A percentile compares a stretch with the other conserved stretches of the same genome.
Evolutionary conservation across 805 yeast species (phyloP).

Genomic region (Candida corydali): DNA sequence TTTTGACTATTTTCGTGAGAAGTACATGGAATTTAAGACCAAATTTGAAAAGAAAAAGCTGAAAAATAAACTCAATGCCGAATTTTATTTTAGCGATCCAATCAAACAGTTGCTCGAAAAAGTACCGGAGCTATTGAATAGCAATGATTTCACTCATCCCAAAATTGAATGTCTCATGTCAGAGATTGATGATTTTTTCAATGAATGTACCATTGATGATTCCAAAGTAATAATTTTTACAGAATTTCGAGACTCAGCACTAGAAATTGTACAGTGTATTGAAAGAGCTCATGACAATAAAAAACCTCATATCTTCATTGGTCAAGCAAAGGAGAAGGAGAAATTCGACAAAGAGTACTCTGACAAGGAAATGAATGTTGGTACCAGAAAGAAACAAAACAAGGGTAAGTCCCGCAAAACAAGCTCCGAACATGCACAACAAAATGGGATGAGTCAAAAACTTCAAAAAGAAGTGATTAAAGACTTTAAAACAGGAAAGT

Average conservation of each 20-base stretch:
- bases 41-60: conserved; percentile 56
- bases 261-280: conserved; percentile 70
- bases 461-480: conserved; percentile 75
- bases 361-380: conserved; percentile 47
- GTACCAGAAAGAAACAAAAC: conserved; percentile 20
- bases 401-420: conserved; percentile 34
- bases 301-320: conserved; percentile 84
- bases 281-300: conserved; percentile 35
- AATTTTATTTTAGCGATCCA: conserved; percentile 52
- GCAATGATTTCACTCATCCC: conserved; percentile 46
- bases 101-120: conserved; percentile 38
- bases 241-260: conserved; percentile 84
- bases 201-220: conserved; percentile 33
- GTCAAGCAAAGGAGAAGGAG: conserved; percentile 78
- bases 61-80: conserved; percentile 57
- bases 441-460: conserved; percentile 87
- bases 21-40: conserved; percentile 52
- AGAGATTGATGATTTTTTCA: conserved; percentile 56
- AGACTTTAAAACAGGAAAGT: conserved; percentile 66
- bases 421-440: conserved; percentile 72
- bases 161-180: conserved; percentile 59
- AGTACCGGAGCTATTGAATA: conserved; percentile 4
- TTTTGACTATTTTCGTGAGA: conserved; percentile 59
- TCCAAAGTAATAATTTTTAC: conserved; percentile 85
- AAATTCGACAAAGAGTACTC: too few relatives aligned